Conservation (phyloP, 192 early-diverging fungal species). For the Piromyces sp. region DNA sequence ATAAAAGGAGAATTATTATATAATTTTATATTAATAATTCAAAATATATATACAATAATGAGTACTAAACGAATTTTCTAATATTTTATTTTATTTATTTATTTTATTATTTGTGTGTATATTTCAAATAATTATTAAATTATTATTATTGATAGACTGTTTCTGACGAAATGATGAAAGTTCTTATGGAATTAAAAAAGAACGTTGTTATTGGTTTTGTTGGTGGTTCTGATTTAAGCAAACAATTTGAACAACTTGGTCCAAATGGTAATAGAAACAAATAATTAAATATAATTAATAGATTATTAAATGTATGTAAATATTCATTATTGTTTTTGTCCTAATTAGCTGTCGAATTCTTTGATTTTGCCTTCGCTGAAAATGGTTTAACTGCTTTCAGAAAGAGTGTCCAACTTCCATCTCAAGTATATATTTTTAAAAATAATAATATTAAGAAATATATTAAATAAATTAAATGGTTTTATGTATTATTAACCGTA, state of each 20-base stretch:
- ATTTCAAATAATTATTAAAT: too few relatives aligned
- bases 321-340: too few relatives aligned
- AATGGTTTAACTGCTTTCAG: slow-evolving; percentile 93
- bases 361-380: slow-evolving; percentile 93
- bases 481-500: too few relatives aligned
- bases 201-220: slow-evolving; percentile 90
- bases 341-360: slow-evolving; percentile 52
- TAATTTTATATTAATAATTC: too few relatives aligned
- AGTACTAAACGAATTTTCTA: too few relatives aligned
- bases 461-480: too few relatives aligned
- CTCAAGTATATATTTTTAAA: slow-evolving; percentile 25
- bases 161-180: slow-evolving; percentile 56
- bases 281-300: too few relatives aligned
- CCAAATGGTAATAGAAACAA: slow-evolving; percentile 57
- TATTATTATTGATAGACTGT: slow-evolving; percentile 21
- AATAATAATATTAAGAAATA: background rate
- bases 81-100: background rate
- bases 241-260: slow-evolving; percentile 93
- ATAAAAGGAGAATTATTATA: too few relatives aligned
- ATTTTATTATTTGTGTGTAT: too few relatives aligned
- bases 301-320: too few relatives aligned
- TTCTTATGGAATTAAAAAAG: slow-evolving; percentile 64
- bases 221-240: slow-evolving; percentile 80
- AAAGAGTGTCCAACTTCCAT: slow-evolving; percentile 45
- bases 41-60: too few relatives aligned